Percentiles rank a stretch among this genome's conserved stretches.
Evolutionary conservation across 768 basidiomycete species (phyloP).

Genomic region (Hygrocybe punicea): DNA sequence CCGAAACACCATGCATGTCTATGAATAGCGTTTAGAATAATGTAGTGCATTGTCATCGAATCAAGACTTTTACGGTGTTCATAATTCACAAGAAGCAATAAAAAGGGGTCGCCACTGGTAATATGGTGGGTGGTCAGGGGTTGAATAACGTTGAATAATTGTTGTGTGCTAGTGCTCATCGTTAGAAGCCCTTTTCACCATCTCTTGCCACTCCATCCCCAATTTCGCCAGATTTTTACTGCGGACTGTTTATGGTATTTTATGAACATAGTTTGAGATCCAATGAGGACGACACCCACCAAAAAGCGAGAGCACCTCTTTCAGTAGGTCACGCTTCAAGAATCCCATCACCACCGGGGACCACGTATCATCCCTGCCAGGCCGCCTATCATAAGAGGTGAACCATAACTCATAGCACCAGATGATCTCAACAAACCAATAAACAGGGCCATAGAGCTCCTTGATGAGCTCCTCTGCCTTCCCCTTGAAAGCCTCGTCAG

Average conservation of each 20-base stretch:
- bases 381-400: slow-evolving; percentile 51
- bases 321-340: slow-evolving; percentile 76
- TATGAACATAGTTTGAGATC: not conserved
- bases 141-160: not conserved
- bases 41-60: no score
- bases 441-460: slow-evolving; percentile 87
- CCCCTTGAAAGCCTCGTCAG: slow-evolving; percentile 81
- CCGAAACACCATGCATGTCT: no score
- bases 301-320: slow-evolving; percentile 74
- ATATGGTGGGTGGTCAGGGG: not conserved
- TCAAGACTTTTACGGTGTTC: no score
- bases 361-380: slow-evolving; percentile 65
- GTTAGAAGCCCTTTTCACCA: slow-evolving; percentile 57
- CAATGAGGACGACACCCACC: slow-evolving; percentile 46
- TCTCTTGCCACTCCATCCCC: slow-evolving; percentile 80
- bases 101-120: not conserved
- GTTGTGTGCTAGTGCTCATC: slow-evolving; percentile 39
- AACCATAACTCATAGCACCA: slow-evolving; percentile 1
- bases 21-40: no score
- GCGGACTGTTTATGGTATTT: slow-evolving; percentile 44
- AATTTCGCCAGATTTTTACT: slow-evolving; percentile 74
- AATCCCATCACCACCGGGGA: slow-evolving; percentile 64
- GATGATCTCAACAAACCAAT: slow-evolving; percentile 56
- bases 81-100: no score
- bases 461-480: slow-evolving; percentile 90